Evolutionary conservation across 2,329 filamentous ascomycete species (phyloP).

Genomic region (Colletotrichum orbiculare): DNA sequence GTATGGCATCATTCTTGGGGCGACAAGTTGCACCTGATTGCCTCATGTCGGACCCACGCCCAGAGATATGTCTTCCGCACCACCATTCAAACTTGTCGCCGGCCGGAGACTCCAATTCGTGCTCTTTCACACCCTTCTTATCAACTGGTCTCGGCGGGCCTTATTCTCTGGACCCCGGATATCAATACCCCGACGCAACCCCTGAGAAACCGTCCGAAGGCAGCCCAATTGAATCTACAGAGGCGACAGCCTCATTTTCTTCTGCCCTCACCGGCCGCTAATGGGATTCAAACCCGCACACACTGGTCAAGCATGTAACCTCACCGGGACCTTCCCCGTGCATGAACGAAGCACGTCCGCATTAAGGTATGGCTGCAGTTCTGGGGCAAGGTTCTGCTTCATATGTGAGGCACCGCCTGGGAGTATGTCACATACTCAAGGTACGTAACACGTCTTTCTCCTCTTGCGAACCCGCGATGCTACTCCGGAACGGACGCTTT

Average conservation of each 20-base stretch:
- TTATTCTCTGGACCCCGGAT: constrained; percentile 21
- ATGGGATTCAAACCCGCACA: constrained; percentile 19
- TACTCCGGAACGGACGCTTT: constrained; percentile 30
- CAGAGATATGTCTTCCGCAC: constrained; percentile 5
- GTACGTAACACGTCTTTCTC: constrained; percentile 16
- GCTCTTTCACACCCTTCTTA: constrained; percentile 29
- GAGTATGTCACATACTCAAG: constrained; percentile 23
- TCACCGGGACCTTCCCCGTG: constrained; percentile 34
- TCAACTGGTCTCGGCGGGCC: constrained; percentile 18
- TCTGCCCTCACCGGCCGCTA: constrained; percentile 27
- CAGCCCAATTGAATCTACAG: constrained; percentile 21
- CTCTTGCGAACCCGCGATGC: constrained; percentile 21
- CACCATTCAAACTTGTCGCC: constrained; percentile 15
- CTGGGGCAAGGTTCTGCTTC: constrained; percentile 29
- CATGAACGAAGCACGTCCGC: constrained; percentile 27
- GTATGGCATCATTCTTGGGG: background rate
- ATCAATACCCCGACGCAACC: constrained; percentile 18
- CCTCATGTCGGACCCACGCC: constrained; percentile 15
- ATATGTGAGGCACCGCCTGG: constrained; percentile 11
- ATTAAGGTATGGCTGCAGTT: constrained; percentile 36
- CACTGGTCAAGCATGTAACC: constrained; percentile 23
- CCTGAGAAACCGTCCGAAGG: constrained; percentile 21
- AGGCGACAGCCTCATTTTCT: constrained; percentile 24
- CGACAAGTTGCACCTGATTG: background rate
- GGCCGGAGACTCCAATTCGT: constrained; percentile 10